phyloP scores from a whole-genome alignment of 768 basidiomycete genomes.

The Mycena rosella region DNA sequence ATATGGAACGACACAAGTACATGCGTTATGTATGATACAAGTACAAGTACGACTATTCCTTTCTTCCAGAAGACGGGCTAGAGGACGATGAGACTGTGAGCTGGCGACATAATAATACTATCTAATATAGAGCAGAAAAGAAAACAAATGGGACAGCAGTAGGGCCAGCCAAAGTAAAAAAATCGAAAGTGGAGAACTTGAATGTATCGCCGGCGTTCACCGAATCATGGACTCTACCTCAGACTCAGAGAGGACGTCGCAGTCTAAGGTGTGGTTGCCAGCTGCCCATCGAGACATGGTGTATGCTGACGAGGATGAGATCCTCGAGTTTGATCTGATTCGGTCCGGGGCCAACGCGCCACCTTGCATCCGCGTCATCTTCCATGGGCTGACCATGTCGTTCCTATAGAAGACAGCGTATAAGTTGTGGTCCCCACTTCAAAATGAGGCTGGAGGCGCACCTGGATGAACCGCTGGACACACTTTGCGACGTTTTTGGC shows the following conservation, averaged over 20 bases:
- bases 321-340: constrained; percentile 72
- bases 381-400: constrained; percentile 66
- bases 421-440: not conserved
- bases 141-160: constrained; percentile 15
- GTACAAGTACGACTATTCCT: constrained; percentile 30
- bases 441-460: constrained; percentile 45
- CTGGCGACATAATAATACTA: constrained; percentile 31
- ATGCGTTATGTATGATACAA: constrained; percentile 30
- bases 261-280: constrained; percentile 87
- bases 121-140: constrained; percentile 13
- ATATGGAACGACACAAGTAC: constrained; percentile 13
- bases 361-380: constrained; percentile 70
- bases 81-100: constrained; percentile 21
- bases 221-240: constrained; percentile 15
- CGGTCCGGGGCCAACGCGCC: constrained; percentile 71
- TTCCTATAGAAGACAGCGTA: constrained; percentile 53
- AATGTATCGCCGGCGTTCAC: constrained; percentile 23
- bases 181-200: constrained; percentile 9
- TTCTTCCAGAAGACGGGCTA: constrained; percentile 25
- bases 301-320: constrained; percentile 80
- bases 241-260: constrained; percentile 49
- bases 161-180: constrained; percentile 6
- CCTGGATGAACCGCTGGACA: constrained; percentile 75
- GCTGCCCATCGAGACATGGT: constrained; percentile 85
- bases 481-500: constrained; percentile 87